Base-by-base conservation (phyloP, 768 basidiomycete genomes). In the Mycena maculata region DNA sequence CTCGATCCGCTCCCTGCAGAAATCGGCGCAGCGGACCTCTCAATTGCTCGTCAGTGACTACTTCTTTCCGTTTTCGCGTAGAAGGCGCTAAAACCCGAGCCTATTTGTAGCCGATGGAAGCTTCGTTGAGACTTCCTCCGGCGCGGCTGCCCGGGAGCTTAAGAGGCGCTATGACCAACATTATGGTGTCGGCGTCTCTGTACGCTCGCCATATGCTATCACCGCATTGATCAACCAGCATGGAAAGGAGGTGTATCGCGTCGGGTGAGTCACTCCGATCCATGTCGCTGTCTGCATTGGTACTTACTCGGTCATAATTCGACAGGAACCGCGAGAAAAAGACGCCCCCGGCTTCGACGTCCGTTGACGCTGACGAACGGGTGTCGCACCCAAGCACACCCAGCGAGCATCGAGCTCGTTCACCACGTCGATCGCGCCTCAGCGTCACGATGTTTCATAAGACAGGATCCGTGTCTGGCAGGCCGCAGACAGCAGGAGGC, bases 161-260 rank as follows among this genome's bases (percentile, higher is more conserved):
- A 95, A 95, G 84, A 84, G 84, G 72, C 84, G 86, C 30, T 92
- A 91, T 73, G 94, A 95, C 76, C 86, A 88, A 54, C 79, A 85
- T 45, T 76, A 88, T 38, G 90, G 92, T 15, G 91, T 94, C 31
- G 85, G 87, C 18, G 84, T 85, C 72, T 83, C 87, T 65, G 82
- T 89, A 13, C 87, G 90, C 31, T 94, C 92, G 15, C 93, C 93
- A 3, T 95, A 90, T 74, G 88, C 88, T 41, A 92, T 93, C 72
- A 94, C 92, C n/a, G 89, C 90, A 10, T 89, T 92, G 72, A 85
- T 91, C 52, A 94, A 92, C 74, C 92, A 93, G 74, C 88, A 92
- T 77, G 93, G 93, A 58, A 89, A 88, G 72, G 84, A 86, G 75
- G 87, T 92, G 84, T 94, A 83, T 79, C 90, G 93, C 53, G 85